A percentile compares a stretch with the other conserved stretches of the same genome.
phyloP scores from a whole-genome alignment of 306 rosid species.

The Alnus glutinosa region DNA sequence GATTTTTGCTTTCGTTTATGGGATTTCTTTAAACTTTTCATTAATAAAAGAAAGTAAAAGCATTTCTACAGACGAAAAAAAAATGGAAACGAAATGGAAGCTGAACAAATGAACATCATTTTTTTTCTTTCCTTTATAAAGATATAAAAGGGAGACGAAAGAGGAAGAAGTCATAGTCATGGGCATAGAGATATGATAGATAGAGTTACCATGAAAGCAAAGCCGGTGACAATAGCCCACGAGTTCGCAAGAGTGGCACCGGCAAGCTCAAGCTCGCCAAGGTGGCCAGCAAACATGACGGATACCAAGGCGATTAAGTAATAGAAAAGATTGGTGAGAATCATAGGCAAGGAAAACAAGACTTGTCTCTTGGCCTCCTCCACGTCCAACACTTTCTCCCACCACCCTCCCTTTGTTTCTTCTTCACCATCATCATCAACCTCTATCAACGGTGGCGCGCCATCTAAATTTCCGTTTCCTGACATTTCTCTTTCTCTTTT shows the following conservation, averaged over 20 bases:
- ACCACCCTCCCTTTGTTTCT: slow-evolving; percentile 32
- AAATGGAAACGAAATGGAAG: too few species aligned
- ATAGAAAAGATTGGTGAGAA: slow-evolving; percentile 62
- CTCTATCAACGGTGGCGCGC: slow-evolving; percentile 18
- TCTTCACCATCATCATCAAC: slow-evolving; percentile 3
- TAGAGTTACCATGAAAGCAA: slow-evolving; percentile 55
- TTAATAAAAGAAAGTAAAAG: too few species aligned
- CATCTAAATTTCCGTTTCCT: slow-evolving; percentile 15
- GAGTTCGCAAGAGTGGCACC: slow-evolving; percentile 81
- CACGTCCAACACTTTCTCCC: slow-evolving; percentile 51
- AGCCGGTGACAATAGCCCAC: slow-evolving; percentile 75
- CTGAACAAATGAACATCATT: too few species aligned
- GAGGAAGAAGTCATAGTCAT: too few species aligned
- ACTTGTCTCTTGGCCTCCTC: slow-evolving; percentile 67
- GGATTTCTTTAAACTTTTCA: too few species aligned
- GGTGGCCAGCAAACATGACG: slow-evolving; percentile 91
- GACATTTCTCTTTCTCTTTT: slow-evolving; percentile 8
- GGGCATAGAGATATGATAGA: not conserved
- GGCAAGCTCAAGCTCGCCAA: slow-evolving; percentile 74
- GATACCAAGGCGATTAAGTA: slow-evolving; percentile 60
- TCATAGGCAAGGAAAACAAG: slow-evolving; percentile 63
- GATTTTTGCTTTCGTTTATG: too few species aligned
- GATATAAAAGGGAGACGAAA: not conserved
- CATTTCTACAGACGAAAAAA: too few species aligned
- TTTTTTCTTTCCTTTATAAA: too few species aligned